A percentile compares a stretch with the other conserved stretches of the same genome.
Evolutionary conservation across 1,284 basidiomycete genomes (phyloP).

Genomic region (Sphaerobolus stellatus): DNA sequence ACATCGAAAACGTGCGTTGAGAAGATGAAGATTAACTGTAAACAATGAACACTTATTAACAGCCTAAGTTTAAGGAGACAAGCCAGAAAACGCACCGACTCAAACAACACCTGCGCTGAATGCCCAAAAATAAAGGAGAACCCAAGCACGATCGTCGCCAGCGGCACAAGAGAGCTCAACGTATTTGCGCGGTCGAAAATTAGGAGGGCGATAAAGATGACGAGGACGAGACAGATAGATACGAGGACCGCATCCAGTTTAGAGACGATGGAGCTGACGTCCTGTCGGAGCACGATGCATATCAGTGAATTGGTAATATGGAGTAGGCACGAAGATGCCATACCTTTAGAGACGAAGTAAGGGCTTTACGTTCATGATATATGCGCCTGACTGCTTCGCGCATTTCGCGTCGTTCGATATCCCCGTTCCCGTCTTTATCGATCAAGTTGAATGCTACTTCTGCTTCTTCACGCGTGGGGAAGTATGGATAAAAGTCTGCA

Average conservation of each 20-base stretch:
- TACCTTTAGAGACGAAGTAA: conserved; percentile 71
- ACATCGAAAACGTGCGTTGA: conserved; percentile 79
- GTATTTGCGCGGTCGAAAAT: conserved; percentile 76
- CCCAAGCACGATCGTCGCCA: conserved; percentile 77
- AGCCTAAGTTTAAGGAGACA: background rate
- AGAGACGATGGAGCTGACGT: conserved; percentile 68
- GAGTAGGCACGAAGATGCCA: conserved; percentile 13
- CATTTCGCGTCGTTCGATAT: conserved; percentile 81
- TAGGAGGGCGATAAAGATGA: conserved; percentile 73
- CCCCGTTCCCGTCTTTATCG: conserved; percentile 83
- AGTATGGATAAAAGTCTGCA: conserved; percentile 75
- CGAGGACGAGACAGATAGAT: conserved; percentile 55
- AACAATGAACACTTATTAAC: background rate
- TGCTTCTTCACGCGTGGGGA: conserved; percentile 69
- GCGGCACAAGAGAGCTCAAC: conserved; percentile 74
- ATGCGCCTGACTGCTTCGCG: conserved; percentile 81
- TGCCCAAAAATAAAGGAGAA: conserved; percentile 84
- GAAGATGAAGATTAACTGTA: conserved; percentile 78
- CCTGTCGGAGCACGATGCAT: conserved; percentile 40
- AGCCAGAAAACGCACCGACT: conserved; percentile 56
- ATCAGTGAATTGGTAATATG: background rate
- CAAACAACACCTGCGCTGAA: conserved; percentile 79
- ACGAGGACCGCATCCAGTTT: conserved; percentile 76
- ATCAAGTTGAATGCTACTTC: conserved; percentile 74
- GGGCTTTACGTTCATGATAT: conserved; percentile 74